Evolutionary conservation across 768 basidiomycete species (phyloP).

Genomic region (Mycena pura): DNA sequence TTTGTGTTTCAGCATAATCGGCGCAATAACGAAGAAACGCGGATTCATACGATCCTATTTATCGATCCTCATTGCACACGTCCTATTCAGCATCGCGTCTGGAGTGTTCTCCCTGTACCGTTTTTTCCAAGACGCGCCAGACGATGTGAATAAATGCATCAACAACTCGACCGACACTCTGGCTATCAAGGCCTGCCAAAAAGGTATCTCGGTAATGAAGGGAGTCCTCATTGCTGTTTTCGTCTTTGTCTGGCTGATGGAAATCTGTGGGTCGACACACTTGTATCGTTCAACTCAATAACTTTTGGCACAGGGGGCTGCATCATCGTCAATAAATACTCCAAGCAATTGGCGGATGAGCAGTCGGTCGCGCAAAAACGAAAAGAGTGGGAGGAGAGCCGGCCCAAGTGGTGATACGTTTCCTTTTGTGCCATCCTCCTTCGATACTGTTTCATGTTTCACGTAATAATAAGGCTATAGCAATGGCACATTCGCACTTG

Average conservation of each 20-base stretch:
- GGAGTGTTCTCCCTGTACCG: constrained; percentile 53
- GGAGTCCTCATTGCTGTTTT: constrained; percentile 50
- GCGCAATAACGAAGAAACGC: constrained; percentile 48
- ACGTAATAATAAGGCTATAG: no score
- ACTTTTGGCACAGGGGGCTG: constrained; percentile 46
- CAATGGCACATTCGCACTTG: no score
- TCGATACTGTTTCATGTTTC: no score
- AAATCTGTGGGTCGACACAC: constrained; percentile 47
- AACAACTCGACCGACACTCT: constrained; percentile 37
- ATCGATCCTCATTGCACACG: constrained; percentile 47
- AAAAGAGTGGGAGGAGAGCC: constrained; percentile 47
- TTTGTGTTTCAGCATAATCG: constrained; percentile 43
- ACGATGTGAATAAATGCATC: constrained; percentile 46
- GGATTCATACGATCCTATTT: constrained; percentile 51
- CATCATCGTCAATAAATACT: constrained; percentile 53
- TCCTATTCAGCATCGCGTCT: constrained; percentile 51
- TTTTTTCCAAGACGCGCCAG: constrained; percentile 48
- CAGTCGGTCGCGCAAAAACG: constrained; percentile 43
- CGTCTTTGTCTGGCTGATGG: constrained; percentile 53
- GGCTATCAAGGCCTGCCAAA: constrained; percentile 43
- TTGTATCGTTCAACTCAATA: neutral
- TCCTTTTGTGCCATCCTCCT: no score
- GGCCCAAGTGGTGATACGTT: constrained; percentile 43
- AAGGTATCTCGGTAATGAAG: constrained; percentile 48
- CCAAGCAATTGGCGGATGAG: constrained; percentile 53